A percentile compares a stretch with the other conserved stretches of the same genome.
phyloP scores from a whole-genome alignment of 192 early-diverging fungal species.

The Phlyctochytrium bullatum region DNA sequence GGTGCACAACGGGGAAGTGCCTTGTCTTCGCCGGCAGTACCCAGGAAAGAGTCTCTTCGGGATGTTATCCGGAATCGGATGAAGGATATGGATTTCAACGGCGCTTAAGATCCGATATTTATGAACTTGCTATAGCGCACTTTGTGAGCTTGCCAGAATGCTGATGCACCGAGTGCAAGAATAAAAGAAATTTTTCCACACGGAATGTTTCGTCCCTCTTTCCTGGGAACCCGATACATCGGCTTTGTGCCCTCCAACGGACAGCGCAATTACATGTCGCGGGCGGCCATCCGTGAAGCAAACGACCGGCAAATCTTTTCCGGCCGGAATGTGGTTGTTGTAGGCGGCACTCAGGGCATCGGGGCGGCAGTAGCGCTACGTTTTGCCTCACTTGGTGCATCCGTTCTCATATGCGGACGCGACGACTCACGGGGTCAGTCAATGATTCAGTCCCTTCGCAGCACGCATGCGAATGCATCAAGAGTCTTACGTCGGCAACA shows the following conservation, averaged over 20 bases:
- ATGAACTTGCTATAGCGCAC: too few species aligned
- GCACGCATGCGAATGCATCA: constrained; percentile 3
- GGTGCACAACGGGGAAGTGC: neutral
- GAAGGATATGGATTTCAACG: constrained; percentile 4
- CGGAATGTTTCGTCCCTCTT: too few species aligned
- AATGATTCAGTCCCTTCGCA: neutral
- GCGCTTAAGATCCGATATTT: too few species aligned
- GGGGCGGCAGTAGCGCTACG: constrained; percentile 4
- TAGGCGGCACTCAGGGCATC: constrained; percentile 16
- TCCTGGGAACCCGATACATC: too few species aligned
- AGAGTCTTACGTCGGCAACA: neutral
- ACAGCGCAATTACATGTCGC: too few species aligned
- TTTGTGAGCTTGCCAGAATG: too few species aligned
- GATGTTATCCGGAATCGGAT: constrained; percentile 5
- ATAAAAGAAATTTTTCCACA: too few species aligned
- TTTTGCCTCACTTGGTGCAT: neutral
- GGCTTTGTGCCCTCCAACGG: too few species aligned
- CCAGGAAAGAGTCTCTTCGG: neutral
- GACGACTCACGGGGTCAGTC: neutral
- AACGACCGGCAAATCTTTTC: neutral
- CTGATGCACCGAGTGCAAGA: too few species aligned
- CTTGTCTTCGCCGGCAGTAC: neutral
- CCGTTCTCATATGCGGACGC: neutral
- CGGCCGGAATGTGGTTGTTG: neutral
- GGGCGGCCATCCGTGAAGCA: constrained; percentile 2